A percentile compares a stretch with the other conserved stretches of the same genome.
Evolutionary conservation across 805 yeast species (phyloP).

Genomic region (Grigorovia humatica): DNA sequence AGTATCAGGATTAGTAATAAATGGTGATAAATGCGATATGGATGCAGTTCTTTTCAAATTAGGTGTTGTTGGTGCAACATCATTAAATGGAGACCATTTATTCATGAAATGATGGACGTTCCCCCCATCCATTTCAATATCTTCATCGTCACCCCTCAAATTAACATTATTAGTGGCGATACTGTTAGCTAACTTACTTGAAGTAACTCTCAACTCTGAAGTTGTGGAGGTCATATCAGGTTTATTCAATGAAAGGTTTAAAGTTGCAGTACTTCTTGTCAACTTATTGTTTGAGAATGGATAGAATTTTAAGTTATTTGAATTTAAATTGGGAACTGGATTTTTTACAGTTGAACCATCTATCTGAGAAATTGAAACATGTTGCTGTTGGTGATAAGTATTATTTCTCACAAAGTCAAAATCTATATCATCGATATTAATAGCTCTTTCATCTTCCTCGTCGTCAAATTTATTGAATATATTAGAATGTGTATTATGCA

Average conservation of each 20-base stretch:
- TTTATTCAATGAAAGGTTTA: conserved; percentile 34
- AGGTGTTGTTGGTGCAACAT: conserved; percentile 11
- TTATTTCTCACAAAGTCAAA: background rate
- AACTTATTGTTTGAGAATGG: conserved; percentile 26
- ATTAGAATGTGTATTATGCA: background rate
- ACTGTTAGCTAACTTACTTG: background rate
- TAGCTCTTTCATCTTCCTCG: background rate
- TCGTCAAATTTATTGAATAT: background rate
- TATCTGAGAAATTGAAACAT: background rate
- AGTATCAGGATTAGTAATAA: conserved; percentile 19
- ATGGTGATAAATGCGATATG: conserved; percentile 25
- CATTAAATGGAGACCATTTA: conserved; percentile 21
- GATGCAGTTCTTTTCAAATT: conserved; percentile 19
- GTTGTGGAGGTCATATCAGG: background rate
- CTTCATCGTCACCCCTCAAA: conserved; percentile 8
- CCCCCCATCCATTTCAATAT: conserved; percentile 9
- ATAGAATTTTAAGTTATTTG: conserved; percentile 21
- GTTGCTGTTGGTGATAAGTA: background rate
- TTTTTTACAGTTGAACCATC: background rate
- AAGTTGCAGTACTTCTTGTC: conserved; percentile 43
- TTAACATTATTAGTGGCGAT: background rate
- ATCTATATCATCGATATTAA: too few relatives aligned
- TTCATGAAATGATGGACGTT: conserved; percentile 6
- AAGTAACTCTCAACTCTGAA: background rate
- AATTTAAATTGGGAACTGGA: background rate